Base-by-base conservation (phyloP, 441 rosid species). In the Capsella rubella region DNA sequence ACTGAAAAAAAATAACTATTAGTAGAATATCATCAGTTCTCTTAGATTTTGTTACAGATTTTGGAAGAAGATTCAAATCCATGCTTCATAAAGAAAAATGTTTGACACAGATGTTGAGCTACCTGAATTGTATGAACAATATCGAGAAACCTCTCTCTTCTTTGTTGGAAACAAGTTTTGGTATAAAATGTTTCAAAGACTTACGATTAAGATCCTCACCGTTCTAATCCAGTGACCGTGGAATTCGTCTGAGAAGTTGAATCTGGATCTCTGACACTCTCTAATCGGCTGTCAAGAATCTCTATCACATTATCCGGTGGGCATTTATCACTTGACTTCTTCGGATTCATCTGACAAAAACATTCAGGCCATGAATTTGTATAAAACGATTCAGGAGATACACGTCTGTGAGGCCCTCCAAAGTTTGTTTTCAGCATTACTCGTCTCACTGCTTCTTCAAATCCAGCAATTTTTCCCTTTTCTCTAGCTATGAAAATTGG, bases 321-420 rank as follows among this genome's bases (percentile, higher is more conserved):
- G 76, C 98, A 95, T 83, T 87, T 87, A 74, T 93, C 87, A 62
- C 91, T 86, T 16, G 87, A 86, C 78, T 87, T 87, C 72, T 76
- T 68, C 9, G 97, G 66, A 64, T 87, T 85, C 53, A 73, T 74
- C 81, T 90, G 89, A 80, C 97, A 95, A 83, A 93, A 95, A 82
- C 98, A 93, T 70, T 95, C 99, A 4, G 98, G 97, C 98, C 99
- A 95, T 72, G 99, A 91, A 76, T 95, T 95, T 25, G 97, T 93
- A 73, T 90, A 93, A 73, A 95, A 91, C 18, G 99, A 93, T 76
- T 93, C 98, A 1, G 97, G 98, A 50, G 97, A 58, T 63, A 86
- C 71, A 53, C 97, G 88, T 75, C 84, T 87, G 80, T 91, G 99
- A 71, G 97, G 98, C 28, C 96, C 94, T 11, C 99, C 99, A 77